A percentile compares a stretch with the other conserved stretches of the same genome.
phyloP scores from a whole-genome alignment of 2,329 filamentous ascomycete genomes.

The Malbranchea zuffiana region DNA sequence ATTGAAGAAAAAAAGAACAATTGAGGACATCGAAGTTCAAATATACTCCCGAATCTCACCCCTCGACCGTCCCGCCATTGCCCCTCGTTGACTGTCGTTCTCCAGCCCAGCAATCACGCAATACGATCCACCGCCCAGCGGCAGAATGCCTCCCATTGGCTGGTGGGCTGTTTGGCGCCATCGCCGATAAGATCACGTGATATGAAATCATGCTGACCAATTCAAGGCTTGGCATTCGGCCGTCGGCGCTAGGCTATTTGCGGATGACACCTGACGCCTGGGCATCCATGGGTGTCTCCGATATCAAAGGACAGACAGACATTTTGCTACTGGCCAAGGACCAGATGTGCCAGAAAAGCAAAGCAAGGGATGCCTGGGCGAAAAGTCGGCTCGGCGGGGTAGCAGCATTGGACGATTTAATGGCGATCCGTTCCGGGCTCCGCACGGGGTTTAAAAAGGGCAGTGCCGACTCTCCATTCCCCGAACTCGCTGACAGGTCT shows the following conservation, averaged over 20 bases:
- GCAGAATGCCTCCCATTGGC: slow-evolving; percentile 25
- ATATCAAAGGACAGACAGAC: too few species aligned
- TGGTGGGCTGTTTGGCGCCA: slow-evolving; percentile 21
- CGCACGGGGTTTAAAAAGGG: too few species aligned
- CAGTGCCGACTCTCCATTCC: too few species aligned
- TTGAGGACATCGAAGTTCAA: slow-evolving; percentile 1
- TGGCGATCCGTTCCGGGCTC: too few species aligned
- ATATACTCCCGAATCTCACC: background rate
- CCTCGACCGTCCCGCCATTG: slow-evolving; percentile 10
- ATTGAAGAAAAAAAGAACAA: slow-evolving; percentile 9
- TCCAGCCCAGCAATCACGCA: slow-evolving; percentile 25
- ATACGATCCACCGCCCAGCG: slow-evolving; percentile 21
- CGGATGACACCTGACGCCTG: slow-evolving; percentile 2
- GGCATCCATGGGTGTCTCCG: too few species aligned
- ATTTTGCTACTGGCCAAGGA: too few species aligned
- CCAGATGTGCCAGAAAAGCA: too few species aligned
- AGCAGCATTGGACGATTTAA: too few species aligned
- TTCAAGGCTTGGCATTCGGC: background rate
- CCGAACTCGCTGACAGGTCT: too few species aligned
- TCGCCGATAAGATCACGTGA: slow-evolving; percentile 1
- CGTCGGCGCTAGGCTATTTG: slow-evolving; percentile 9
- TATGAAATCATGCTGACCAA: slow-evolving; percentile 8
- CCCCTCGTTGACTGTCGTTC: slow-evolving; percentile 12
- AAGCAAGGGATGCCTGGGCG: too few species aligned
- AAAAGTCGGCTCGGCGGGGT: too few species aligned